phyloP scores from a whole-genome alignment of 495 filamentous ascomycete species.

The Baudoinia panamericana region DNA sequence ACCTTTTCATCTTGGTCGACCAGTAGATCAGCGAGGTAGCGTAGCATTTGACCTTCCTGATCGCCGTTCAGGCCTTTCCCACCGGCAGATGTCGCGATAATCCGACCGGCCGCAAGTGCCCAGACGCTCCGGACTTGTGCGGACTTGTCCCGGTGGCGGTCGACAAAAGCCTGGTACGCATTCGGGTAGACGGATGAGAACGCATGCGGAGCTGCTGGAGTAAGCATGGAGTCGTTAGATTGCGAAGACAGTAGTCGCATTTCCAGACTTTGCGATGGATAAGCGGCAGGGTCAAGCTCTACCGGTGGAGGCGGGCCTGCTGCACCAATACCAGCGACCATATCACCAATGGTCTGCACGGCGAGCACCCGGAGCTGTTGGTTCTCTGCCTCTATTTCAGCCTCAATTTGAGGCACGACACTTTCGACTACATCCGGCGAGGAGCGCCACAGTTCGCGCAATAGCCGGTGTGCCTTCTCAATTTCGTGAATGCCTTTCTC shows the following conservation, averaged over 20 bases:
- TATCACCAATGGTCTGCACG: constrained; percentile 86
- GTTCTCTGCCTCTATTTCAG: constrained; percentile 82
- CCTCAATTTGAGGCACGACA: constrained; percentile 86
- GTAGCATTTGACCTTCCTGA: constrained; percentile 59
- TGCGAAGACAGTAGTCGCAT: constrained; percentile 39
- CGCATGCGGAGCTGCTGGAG: constrained; percentile 66
- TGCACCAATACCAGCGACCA: constrained; percentile 81
- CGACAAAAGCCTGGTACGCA: constrained; percentile 69
- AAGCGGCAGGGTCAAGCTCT: constrained; percentile 62
- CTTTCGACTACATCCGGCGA: constrained; percentile 80
- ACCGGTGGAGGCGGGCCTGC: constrained; percentile 66
- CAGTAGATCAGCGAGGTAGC: constrained; percentile 63
- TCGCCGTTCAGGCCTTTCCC: constrained; percentile 66
- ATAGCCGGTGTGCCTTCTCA: constrained; percentile 72
- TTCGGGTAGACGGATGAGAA: constrained; percentile 67
- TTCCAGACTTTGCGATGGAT: constrained; percentile 58
- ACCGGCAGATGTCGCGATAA: constrained; percentile 70
- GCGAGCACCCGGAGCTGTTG: constrained; percentile 71
- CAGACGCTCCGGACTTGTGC: constrained; percentile 67
- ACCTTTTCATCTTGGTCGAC: constrained; percentile 84
- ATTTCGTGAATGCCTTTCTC: constrained; percentile 79
- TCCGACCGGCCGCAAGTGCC: constrained; percentile 71
- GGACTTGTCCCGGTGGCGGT: constrained; percentile 73
- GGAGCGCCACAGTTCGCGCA: constrained; percentile 89
- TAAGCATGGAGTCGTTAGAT: constrained; percentile 55